Conservation (phyloP, 805 yeast genomes). For the Kluyveromyces wickerhamii region DNA sequence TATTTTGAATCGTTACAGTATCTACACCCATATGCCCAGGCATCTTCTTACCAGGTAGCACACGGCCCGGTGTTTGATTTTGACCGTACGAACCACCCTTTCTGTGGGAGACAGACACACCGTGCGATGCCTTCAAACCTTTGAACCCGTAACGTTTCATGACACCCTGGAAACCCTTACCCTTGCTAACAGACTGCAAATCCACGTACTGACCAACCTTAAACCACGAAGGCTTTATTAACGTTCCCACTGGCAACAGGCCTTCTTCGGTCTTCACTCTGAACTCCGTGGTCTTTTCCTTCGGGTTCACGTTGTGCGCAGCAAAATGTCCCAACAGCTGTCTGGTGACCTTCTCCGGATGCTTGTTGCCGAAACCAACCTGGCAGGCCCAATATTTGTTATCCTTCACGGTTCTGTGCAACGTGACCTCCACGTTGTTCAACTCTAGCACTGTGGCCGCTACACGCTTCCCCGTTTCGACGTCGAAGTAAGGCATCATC, state of each 20-base stretch:
- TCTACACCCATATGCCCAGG: conserved; percentile 93
- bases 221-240: conserved; percentile 76
- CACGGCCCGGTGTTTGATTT: conserved; percentile 92
- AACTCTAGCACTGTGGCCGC: conserved; percentile 88
- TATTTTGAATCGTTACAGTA: conserved; percentile 65
- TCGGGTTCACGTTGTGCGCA: conserved; percentile 78
- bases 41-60: conserved; percentile 95
- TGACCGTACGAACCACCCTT: conserved; percentile 97
- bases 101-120: conserved; percentile 90
- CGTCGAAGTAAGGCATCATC: conserved; percentile 78
- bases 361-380: conserved; percentile 72
- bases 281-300: conserved; percentile 66
- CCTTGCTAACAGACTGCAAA: conserved; percentile 69
- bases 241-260: conserved; percentile 67
- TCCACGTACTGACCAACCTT: conserved; percentile 79
- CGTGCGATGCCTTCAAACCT: conserved; percentile 91
- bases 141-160: conserved; percentile 90
- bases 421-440: conserved; percentile 79
- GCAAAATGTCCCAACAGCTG: conserved; percentile 69
- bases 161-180: conserved; percentile 97
- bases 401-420: conserved; percentile 56
- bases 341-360: conserved; percentile 53
- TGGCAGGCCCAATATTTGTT: conserved; percentile 84
- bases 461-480: conserved; percentile 52
- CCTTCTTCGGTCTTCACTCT: conserved; percentile 61